Conservation (phyloP, 2,329 filamentous ascomycete genomes). For the Sporothrix globosa region DNA sequence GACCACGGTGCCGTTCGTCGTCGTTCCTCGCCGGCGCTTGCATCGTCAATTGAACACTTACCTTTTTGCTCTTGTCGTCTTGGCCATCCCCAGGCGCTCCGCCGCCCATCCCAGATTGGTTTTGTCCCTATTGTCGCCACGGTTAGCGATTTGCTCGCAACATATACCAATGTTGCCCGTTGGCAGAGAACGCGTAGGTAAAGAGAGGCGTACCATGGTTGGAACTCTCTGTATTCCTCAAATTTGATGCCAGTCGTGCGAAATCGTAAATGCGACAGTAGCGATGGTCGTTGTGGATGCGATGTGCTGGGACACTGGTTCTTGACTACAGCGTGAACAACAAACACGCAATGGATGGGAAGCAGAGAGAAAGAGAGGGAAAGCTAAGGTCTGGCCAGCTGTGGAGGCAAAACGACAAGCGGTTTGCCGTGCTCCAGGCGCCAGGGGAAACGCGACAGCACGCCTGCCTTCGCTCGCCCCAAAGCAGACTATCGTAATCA, state of each 20-base stretch:
- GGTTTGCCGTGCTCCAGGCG: constrained; percentile 43
- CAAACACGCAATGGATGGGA: constrained; percentile 22
- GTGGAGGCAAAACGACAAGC: constrained; percentile 25
- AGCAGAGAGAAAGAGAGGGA: constrained; percentile 25
- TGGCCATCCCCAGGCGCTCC: constrained; percentile 69
- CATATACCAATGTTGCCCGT: not conserved
- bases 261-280: not conserved
- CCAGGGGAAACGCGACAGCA: constrained; percentile 52
- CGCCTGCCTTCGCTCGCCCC: constrained; percentile 24
- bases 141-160: not conserved
- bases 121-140: constrained; percentile 66
- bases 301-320: constrained; percentile 10
- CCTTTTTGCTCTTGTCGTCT: constrained; percentile 94
- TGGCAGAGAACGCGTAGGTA: not conserved
- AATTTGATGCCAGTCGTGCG: not conserved
- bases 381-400: constrained; percentile 21
- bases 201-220: constrained; percentile 21
- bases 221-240: constrained; percentile 14
- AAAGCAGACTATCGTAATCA: constrained; percentile 16
- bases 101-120: constrained; percentile 84
- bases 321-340: constrained; percentile 10
- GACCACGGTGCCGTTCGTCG: not conserved
- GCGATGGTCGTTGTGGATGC: not conserved
- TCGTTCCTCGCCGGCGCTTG: not conserved
- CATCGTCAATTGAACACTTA: constrained; percentile 44